Evolutionary conservation across 2,329 filamentous ascomycete species (phyloP), one percentile per base, ranked within the genome.

Genomic region (Westerdykella sp.): DNA sequence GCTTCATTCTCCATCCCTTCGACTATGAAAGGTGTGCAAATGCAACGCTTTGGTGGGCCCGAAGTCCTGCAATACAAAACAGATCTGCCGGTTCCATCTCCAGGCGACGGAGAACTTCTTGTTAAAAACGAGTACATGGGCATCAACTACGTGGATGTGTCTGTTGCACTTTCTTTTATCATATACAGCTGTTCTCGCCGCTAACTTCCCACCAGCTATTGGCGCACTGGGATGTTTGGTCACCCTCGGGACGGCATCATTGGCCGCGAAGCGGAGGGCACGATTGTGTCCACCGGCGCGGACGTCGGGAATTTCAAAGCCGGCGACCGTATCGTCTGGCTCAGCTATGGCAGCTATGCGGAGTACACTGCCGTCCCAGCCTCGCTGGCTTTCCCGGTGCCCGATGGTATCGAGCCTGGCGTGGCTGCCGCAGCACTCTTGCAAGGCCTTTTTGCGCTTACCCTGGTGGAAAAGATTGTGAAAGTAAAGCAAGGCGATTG

Each of bases 101-200:
- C 76, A 3, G 68, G 75, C 15, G 76, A 80, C 28, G 80, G 79
- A 46, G 73, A 91, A 53, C 63, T 93, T 35, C 77, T 93, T 10
- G 76, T 93, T 45, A 83, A 81, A 65, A 91, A 91, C 67, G 77
- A 81, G 48, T 83, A 77, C 61, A 73, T 81, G 35, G 87, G 87
- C 49, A 70, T 93, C 47, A 93, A 93, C 69, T 93, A 76, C 68
- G 90, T 93, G 59, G 87, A 93, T 67, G 90, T 75, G 73, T 91
- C 93, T 68, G 89, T 87, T 76, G 18, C 85, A 64, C 71, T 2
- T 79, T 85, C 53, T 87, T 86, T 4, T 21, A 21, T 21, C 3
- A 21, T 21, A 21, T 21, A 21, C 18, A 21, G 3, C 18, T 21
- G 4, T 21, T 21, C 18, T 81, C 28, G 79, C 87, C n/a, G 35